Evolutionary conservation across 768 basidiomycete genomes (phyloP).

Genomic region (Suillus occidentalis): DNA sequence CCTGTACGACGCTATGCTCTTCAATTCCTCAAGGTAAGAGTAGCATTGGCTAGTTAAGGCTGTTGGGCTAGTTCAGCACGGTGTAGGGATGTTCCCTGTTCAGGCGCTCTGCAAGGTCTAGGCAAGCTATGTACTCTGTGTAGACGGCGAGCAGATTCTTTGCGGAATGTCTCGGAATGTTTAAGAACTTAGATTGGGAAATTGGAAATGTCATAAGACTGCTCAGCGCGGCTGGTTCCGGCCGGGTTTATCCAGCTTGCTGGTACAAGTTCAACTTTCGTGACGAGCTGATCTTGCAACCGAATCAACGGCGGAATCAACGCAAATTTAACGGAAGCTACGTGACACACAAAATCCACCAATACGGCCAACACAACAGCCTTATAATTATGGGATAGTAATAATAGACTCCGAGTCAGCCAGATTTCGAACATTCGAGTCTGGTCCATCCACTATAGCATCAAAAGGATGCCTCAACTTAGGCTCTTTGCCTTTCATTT

Average conservation of each 20-base stretch:
- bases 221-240: not conserved
- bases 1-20: not conserved
- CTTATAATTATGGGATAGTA: not conserved
- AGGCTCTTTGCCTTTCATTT: not conserved
- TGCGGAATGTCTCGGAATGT: not conserved
- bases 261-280: not conserved
- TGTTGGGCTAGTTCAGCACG: not conserved
- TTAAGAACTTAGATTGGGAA: not conserved
- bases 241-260: not conserved
- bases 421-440: not conserved
- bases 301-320: not conserved
- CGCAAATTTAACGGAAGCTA: not conserved
- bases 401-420: not conserved
- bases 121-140: not conserved
- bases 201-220: not conserved
- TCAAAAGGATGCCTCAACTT: not conserved
- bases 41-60: not conserved
- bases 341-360: not conserved
- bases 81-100: not conserved
- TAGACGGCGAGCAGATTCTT: not conserved
- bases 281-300: not conserved
- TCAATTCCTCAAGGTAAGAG: not conserved
- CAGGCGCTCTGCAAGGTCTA: not conserved
- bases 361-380: not conserved
- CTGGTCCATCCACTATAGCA: not conserved